Evolutionary conservation across 23 red algal species (phyloP).

Genomic region (Gracilaria caudata): DNA sequence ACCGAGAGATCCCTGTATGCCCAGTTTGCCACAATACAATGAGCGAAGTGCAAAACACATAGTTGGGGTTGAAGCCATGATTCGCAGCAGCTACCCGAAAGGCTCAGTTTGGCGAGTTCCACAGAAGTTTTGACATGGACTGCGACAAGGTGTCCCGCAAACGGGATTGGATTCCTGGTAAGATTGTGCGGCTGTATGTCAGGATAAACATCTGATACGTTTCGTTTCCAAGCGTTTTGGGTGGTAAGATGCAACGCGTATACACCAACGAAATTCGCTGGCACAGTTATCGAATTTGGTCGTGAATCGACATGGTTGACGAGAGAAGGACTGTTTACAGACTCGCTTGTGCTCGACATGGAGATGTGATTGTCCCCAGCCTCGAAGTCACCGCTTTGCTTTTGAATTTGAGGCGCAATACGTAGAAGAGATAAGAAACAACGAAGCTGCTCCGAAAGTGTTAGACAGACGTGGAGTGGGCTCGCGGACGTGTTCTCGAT

Average conservation of each 20-base stretch:
- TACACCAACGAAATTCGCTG: background rate
- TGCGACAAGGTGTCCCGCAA: background rate
- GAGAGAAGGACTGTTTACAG: background rate
- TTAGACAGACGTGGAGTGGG: background rate
- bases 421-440: background rate
- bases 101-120: background rate
- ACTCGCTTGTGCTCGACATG: background rate
- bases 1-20: conserved; percentile 7
- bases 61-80: conserved; percentile 24
- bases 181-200: background rate
- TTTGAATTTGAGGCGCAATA: background rate
- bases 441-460: background rate
- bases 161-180: background rate
- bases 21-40: conserved; percentile 17
- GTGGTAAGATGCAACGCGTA: background rate
- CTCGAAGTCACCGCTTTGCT: too few species aligned
- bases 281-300: background rate
- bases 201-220: background rate
- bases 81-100: background rate
- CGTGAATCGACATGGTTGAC: background rate
- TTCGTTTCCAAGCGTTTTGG: background rate
- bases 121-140: background rate
- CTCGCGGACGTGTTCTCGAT: background rate
- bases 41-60: conserved; percentile 8
- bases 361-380: background rate